Evolutionary conservation across 345 rosid species (phyloP).

Genomic region (Clausena lansium): DNA sequence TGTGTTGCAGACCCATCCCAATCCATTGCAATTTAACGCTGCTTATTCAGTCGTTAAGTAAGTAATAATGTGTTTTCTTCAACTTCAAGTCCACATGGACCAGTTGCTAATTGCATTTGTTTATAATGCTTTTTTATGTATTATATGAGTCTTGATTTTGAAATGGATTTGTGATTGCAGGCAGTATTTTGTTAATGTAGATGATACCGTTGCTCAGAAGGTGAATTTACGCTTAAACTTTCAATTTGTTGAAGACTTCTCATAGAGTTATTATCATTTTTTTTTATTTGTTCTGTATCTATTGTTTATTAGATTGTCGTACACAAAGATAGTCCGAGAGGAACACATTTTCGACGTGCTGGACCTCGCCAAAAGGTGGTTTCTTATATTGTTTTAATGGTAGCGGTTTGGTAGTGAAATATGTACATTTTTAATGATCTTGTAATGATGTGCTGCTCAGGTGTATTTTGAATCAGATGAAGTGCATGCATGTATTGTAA

Average conservation of each 20-base stretch:
- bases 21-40: constrained; percentile 58
- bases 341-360: constrained; percentile 86
- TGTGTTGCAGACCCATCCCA: constrained; percentile 51
- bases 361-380: constrained; percentile 88
- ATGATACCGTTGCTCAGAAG: constrained; percentile 77
- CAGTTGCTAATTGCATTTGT: not conserved
- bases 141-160: not conserved
- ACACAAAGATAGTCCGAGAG: constrained; percentile 73
- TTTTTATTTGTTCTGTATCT: not conserved
- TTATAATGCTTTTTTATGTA: not conserved
- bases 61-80: constrained; percentile 16
- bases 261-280: not conserved
- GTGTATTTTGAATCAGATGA: constrained; percentile 75
- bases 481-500: constrained; percentile 82
- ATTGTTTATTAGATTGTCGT: constrained; percentile 59
- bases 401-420: not conserved
- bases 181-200: constrained; percentile 84
- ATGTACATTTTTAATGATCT: not conserved
- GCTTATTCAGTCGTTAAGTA: constrained; percentile 70
- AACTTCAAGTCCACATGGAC: not conserved
- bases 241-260: not conserved
- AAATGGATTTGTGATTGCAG: constrained; percentile 33
- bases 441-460: constrained; percentile 27
- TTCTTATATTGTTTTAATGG: not conserved
- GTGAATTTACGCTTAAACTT: constrained; percentile 30